Base-by-base conservation (phyloP, 345 rosid species). In the Salix caprea region DNA sequence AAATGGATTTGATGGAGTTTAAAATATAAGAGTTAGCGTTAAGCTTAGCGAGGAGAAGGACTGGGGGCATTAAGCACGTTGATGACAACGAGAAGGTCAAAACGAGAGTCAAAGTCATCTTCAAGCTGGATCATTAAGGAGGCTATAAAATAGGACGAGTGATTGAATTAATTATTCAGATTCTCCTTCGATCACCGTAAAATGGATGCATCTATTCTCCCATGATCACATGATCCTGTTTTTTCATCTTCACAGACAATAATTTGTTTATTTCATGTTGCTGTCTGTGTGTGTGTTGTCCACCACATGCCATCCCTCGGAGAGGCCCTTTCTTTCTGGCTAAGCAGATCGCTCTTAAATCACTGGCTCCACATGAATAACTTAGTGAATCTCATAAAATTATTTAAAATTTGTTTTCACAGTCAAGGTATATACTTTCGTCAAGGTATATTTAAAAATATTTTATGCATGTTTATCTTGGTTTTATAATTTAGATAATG, bases 291-390 rank as follows among this genome's bases (percentile, higher is more conserved):
- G 1, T 21, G 28, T 56, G 62, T n/a, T 56, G 26, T n/a, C 62
- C 28, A 1, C 14, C n/a, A 6, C 23, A 18, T 16, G 58, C 9
- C 9, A 6, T 48, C 11, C 21, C 23, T 6, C 21, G 1, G 0
- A 0, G 0, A 0, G 1, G 4, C 24, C 9, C 3, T 8, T 1
- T 56, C 1, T 56, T 56, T 7, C n/a, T n/a, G 9, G 14, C 9
- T n/a, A 2, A 2, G 13, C 28, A n/a, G 13, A 9, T n/a, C 11
- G 4, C 62, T 4, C 28, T 56, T 19, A 52, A 52, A 52, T 19
- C 11, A 52, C 23, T 6, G 7, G 24, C 7, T 52, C 21, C n/a
- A 19, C 21, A 40, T 40, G 6, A 40, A 7, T 19, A 3, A 56
- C 26, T 3, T n/a, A 0, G 28, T 56, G 62, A n/a, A 40, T 40